Evolutionary conservation across 2,329 filamentous ascomycete species (phyloP).

Genomic region (Sarocladiaceae sp.): DNA sequence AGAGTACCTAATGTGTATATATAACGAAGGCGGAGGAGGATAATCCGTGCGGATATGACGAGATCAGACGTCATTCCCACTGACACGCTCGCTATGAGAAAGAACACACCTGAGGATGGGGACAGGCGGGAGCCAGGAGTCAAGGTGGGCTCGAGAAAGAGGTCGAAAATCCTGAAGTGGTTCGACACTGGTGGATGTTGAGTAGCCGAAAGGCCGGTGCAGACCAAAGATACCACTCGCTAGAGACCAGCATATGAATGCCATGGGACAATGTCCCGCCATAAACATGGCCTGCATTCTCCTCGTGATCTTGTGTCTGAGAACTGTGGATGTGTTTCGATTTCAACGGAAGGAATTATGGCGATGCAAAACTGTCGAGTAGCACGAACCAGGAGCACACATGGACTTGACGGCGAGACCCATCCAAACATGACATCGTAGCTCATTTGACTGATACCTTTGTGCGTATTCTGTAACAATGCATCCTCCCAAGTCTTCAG

Average conservation of each 20-base stretch:
- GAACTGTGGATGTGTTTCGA: no score
- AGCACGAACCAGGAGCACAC: no score
- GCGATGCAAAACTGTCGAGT: no score
- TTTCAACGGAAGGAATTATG: no score
- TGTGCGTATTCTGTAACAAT: no score
- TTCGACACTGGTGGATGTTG: slow-evolving; percentile 15
- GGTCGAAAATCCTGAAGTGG: no score
- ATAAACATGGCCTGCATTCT: neutral
- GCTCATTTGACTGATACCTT: no score
- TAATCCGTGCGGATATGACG: slow-evolving; percentile 28
- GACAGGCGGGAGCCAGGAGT: neutral
- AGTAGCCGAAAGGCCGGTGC: slow-evolving; percentile 14
- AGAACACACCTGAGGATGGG: slow-evolving; percentile 20
- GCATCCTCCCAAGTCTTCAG: no score
- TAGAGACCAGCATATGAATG: slow-evolving; percentile 23
- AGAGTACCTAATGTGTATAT: slow-evolving; percentile 34
- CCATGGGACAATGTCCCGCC: neutral
- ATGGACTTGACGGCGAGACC: no score
- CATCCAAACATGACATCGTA: no score
- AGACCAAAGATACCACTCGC: slow-evolving; percentile 34
- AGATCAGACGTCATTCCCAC: slow-evolving; percentile 16
- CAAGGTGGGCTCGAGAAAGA: no score
- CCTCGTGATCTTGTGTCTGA: no score
- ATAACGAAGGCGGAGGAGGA: slow-evolving; percentile 19
- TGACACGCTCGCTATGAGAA: slow-evolving; percentile 25